phyloP scores from a whole-genome alignment of 148 eudicot species.

The Polygonum aviculare region DNA sequence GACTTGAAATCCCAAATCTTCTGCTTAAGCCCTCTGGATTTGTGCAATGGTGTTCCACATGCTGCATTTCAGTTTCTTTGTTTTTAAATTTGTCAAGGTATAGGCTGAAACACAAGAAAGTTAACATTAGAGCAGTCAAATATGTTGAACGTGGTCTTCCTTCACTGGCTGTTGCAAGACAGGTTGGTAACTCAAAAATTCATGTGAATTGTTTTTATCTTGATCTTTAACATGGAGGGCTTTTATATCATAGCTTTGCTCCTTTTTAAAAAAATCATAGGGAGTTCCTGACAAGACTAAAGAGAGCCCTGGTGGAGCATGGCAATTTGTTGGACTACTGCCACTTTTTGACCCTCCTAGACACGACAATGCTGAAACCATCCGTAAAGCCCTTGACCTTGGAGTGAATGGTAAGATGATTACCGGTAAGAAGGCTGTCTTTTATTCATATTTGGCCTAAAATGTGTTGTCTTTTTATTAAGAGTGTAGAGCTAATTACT shows the following conservation, averaged over 20 bases:
- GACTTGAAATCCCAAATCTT: too few relatives aligned
- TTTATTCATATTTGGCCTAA: background rate
- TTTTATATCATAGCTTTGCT: background rate
- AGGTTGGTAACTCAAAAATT: too few relatives aligned
- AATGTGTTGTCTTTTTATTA: background rate
- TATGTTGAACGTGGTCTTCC: conserved; percentile 91
- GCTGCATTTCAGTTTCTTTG: too few relatives aligned
- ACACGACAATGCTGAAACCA: conserved; percentile 21
- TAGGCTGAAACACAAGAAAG: too few relatives aligned
- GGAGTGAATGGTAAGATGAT: conserved; percentile 96
- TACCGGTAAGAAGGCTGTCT: conserved; percentile 39
- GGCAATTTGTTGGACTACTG: conserved; percentile 83
- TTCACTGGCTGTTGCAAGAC: conserved; percentile 61
- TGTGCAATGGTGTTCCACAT: too few relatives aligned
- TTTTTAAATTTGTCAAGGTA: too few relatives aligned
- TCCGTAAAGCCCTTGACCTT: conserved; percentile 48
- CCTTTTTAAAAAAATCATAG: conserved; percentile 15
- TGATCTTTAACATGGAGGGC: too few relatives aligned
- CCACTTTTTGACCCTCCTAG: conserved; percentile 84
- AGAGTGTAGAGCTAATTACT: background rate
- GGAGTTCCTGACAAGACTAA: conserved; percentile 77
- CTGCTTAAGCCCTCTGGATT: too few relatives aligned
- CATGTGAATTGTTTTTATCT: too few relatives aligned
- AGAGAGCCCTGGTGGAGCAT: conserved; percentile 70
- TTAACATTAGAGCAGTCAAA: background rate